These are phyloP conservation scores for Pythium scleroteichum DNA, from an alignment of 352 stramenopile species.

Conservation along the genomic window DNA sequence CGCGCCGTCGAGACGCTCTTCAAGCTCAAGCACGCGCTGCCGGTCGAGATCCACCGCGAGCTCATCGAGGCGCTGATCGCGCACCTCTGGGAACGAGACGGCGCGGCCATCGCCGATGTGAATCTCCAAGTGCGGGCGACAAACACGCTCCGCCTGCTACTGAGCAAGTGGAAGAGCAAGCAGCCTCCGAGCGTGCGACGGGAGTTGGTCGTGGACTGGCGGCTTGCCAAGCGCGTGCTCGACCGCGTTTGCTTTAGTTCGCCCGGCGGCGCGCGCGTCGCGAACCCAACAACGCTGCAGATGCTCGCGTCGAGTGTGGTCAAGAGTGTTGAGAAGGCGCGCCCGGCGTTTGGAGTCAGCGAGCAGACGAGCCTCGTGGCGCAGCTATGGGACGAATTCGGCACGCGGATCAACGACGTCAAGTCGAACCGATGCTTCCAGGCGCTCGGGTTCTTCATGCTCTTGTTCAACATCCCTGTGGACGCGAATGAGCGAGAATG, in stretches of 20 bases:
- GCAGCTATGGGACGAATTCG: slow-evolving; percentile 58
- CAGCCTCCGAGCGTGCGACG: slow-evolving; percentile 11
- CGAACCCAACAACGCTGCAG: slow-evolving; percentile 40
- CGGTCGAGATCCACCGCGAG: slow-evolving; percentile 36
- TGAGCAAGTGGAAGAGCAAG: slow-evolving; percentile 58
- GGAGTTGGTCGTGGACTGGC: slow-evolving; percentile 48
- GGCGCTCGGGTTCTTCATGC: slow-evolving; percentile 58
- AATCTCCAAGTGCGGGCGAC: slow-evolving; percentile 53
- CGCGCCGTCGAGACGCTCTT: slow-evolving; percentile 57
- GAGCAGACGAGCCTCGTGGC: slow-evolving; percentile 35
- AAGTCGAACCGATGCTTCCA: slow-evolving; percentile 60
- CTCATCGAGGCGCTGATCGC: slow-evolving; percentile 50
- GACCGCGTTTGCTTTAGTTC: slow-evolving; percentile 56
- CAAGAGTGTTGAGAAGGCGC: slow-evolving; percentile 53
- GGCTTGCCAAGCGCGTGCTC: slow-evolving; percentile 38
- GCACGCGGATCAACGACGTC: slow-evolving; percentile 38
- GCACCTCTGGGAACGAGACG: slow-evolving; percentile 50
- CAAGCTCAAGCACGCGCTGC: slow-evolving; percentile 66
- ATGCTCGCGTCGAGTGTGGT: slow-evolving; percentile 41
- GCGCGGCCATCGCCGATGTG: slow-evolving; percentile 44
- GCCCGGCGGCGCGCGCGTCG: slow-evolving; percentile 35
- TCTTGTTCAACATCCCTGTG: slow-evolving; percentile 36
- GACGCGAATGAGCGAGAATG: slow-evolving; percentile 21
- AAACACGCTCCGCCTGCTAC: slow-evolving; percentile 41
- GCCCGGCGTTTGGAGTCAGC: slow-evolving; percentile 39